Percentiles rank a stretch among this genome's conserved stretches.
Evolutionary conservation across 2,329 filamentous ascomycete genomes (phyloP).

Genomic region (Scytalidium sp.): DNA sequence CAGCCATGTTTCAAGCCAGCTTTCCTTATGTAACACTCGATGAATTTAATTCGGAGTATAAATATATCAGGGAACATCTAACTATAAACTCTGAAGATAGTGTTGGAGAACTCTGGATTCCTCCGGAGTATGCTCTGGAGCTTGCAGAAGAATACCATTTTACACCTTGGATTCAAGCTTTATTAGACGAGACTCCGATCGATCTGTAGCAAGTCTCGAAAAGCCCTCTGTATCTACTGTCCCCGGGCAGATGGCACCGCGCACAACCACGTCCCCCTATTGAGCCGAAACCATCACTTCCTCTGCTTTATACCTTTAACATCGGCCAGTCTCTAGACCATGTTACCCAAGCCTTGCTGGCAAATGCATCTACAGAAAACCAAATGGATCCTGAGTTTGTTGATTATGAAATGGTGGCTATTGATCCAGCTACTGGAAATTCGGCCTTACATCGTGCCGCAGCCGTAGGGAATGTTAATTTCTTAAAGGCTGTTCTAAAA

Average conservation of each 20-base stretch:
- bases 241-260: too few species aligned
- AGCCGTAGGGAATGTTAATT: slow-evolving; percentile 1
- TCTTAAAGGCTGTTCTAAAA: neutral
- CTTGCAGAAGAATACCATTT: slow-evolving; percentile 88
- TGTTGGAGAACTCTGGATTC: slow-evolving; percentile 95
- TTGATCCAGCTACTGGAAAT: slow-evolving; percentile 2
- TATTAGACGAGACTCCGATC: slow-evolving; percentile 86
- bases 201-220: slow-evolving; percentile 40
- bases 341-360: too few species aligned
- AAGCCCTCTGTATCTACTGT: too few species aligned
- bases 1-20: slow-evolving; percentile 89
- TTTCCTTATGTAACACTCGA: slow-evolving; percentile 73
- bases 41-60: slow-evolving; percentile 75
- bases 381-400: too few species aligned
- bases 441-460: slow-evolving; percentile 5
- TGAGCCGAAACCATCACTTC: too few species aligned
- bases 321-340: too few species aligned
- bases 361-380: too few species aligned
- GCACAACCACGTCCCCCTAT: too few species aligned
- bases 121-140: slow-evolving; percentile 74
- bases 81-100: slow-evolving; percentile 88
- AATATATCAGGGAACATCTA: slow-evolving; percentile 77
- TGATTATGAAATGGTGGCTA: too few species aligned
- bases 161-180: slow-evolving; percentile 82
- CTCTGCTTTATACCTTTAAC: too few species aligned